Conservation (phyloP, 371 early-diverging fungal genomes). For the Mortierella polycephala region DNA sequence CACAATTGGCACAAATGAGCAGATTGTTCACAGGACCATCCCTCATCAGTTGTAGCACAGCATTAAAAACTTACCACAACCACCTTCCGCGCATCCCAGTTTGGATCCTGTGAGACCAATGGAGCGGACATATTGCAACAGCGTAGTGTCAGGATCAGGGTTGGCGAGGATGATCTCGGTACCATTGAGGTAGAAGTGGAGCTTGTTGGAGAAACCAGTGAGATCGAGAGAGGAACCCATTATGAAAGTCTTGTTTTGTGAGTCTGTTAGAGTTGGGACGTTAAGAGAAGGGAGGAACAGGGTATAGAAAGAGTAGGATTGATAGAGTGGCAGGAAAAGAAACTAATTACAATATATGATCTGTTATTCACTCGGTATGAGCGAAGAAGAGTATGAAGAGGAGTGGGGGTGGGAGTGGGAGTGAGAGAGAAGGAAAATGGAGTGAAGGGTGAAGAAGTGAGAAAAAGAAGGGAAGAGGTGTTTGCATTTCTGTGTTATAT, state of each 20-base stretch:
- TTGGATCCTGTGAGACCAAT: slow-evolving; percentile 81
- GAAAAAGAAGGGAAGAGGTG: neutral
- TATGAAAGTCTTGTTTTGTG: neutral
- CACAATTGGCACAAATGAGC: neutral
- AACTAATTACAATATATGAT: slow-evolving; percentile 22
- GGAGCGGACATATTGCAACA: slow-evolving; percentile 74
- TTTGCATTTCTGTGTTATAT: neutral
- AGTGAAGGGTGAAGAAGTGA: slow-evolving; percentile 7
- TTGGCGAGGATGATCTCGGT: slow-evolving; percentile 58
- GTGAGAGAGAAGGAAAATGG: neutral
- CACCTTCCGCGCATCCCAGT: slow-evolving; percentile 83
- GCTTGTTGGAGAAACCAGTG: slow-evolving; percentile 49
- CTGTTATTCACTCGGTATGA: neutral
- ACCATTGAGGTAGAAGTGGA: slow-evolving; percentile 69
- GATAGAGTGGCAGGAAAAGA: neutral
- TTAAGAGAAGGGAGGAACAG: neutral
- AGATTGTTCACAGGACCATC: neutral
- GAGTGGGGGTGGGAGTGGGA: neutral
- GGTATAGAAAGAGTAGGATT: slow-evolving; percentile 4
- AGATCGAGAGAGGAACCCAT: slow-evolving; percentile 36
- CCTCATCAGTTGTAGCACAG: neutral
- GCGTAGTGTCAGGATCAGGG: slow-evolving; percentile 69
- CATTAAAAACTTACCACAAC: slow-evolving; percentile 59
- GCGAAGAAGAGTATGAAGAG: neutral
- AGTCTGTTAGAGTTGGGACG: neutral